Percentiles rank a stretch among this genome's conserved stretches.
Evolutionary conservation across 805 yeast species (phyloP).

Genomic region (Teunomyces atbi): DNA sequence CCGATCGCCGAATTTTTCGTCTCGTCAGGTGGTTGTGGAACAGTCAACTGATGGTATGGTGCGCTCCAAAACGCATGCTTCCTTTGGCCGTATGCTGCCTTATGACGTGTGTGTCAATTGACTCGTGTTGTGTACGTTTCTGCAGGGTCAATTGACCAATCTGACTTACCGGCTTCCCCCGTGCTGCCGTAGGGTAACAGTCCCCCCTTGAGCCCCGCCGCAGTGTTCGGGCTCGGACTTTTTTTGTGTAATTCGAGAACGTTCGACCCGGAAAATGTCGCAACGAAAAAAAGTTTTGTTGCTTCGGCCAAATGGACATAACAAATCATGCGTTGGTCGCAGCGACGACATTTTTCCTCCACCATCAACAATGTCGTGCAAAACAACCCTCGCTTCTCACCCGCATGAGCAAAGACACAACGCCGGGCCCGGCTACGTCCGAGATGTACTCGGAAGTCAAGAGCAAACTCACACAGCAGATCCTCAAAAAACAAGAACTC

Average conservation of each 20-base stretch:
- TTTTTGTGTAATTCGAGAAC: constrained; percentile 3
- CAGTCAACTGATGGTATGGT: neutral
- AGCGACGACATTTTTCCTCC: neutral
- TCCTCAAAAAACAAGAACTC: constrained; percentile 60
- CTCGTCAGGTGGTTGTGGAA: constrained; percentile 2
- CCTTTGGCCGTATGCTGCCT: neutral
- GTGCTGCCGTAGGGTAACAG: neutral
- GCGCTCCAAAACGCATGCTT: too few species aligned
- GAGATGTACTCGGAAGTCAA: constrained; percentile 66
- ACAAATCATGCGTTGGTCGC: neutral
- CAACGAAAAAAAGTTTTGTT: neutral
- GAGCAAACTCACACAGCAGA: constrained; percentile 61
- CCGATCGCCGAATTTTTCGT: constrained; percentile 15
- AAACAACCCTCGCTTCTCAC: neutral
- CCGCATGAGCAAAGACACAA: neutral
- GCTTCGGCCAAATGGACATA: constrained; percentile 1
- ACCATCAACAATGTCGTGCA: neutral
- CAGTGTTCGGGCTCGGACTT: constrained; percentile 12
- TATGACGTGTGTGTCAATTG: neutral
- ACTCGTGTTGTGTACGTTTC: neutral
- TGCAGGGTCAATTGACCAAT: neutral
- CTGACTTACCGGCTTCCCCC: neutral
- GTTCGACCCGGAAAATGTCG: constrained; percentile 5
- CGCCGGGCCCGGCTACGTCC: constrained; percentile 17
- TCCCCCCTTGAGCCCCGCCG: neutral